These are phyloP conservation scores for Fusarium devonianum DNA, from an alignment of 2,329 filamentous ascomycete genomes.

Conservation along the genomic window DNA sequence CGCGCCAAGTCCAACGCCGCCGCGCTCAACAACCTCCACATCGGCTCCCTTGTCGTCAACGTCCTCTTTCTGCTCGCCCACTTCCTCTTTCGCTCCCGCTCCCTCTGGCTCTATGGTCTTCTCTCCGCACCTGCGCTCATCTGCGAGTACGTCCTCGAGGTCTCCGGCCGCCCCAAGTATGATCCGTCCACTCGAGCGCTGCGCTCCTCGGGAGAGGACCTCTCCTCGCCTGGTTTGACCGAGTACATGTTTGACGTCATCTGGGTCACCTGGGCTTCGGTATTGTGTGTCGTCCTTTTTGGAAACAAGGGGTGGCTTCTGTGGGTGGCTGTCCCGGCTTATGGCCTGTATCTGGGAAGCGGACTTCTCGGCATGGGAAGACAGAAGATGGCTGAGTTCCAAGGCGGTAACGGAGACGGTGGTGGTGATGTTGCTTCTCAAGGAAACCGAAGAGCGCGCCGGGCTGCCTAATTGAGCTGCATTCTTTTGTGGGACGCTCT, in stretches of 20 bases:
- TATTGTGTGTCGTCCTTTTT: constrained; percentile 74
- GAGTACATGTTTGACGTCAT: constrained; percentile 98
- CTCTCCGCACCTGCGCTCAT: constrained; percentile 77
- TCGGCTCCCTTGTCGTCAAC: constrained; percentile 77
- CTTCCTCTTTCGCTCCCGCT: constrained; percentile 70
- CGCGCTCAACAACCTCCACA: constrained; percentile 81
- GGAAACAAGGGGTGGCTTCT: constrained; percentile 78
- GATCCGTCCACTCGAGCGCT: constrained; percentile 70
- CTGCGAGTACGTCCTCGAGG: constrained; percentile 87
- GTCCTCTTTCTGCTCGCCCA: constrained; percentile 76
- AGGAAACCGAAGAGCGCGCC: constrained; percentile 62
- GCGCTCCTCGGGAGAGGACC: constrained; percentile 82
- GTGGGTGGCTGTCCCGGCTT: constrained; percentile 63
- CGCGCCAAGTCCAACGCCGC: constrained; percentile 79
- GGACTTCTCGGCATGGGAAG: constrained; percentile 62
- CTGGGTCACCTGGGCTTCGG: constrained; percentile 89
- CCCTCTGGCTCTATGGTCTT: constrained; percentile 71
- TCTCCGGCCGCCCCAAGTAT: constrained; percentile 79
- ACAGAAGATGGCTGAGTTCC: constrained; percentile 59
- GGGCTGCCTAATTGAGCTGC: constrained; percentile 54
- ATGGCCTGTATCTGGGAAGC: constrained; percentile 61
- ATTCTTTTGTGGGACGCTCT: constrained; percentile 12
- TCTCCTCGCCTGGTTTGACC: constrained; percentile 85
- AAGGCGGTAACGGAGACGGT: constrained; percentile 43
- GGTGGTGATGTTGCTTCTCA: constrained; percentile 47